A percentile compares a stretch with the other conserved stretches of the same genome.
phyloP scores from a whole-genome alignment of 768 basidiomycete genomes.

The Leccinum ochraceum region DNA sequence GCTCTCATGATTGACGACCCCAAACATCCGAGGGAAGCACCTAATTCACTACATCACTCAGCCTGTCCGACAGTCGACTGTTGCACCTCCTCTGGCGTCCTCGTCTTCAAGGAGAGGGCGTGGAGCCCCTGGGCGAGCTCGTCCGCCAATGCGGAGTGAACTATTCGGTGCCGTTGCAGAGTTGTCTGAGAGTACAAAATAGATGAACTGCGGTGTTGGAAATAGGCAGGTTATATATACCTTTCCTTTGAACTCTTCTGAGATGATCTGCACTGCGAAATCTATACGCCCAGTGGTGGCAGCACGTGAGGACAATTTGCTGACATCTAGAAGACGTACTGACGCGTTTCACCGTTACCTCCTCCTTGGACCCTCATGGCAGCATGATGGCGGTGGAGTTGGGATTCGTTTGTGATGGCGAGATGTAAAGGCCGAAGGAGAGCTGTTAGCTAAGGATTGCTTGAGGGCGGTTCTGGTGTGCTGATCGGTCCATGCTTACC shows the following conservation, averaged over 20 bases:
- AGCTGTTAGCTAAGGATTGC: slow-evolving; percentile 52
- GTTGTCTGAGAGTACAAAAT: slow-evolving; percentile 47
- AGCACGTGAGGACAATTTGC: slow-evolving; percentile 26
- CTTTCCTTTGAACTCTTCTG: slow-evolving; percentile 72
- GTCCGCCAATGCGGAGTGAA: slow-evolving; percentile 69
- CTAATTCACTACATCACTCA: slow-evolving; percentile 28
- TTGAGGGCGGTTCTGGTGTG: slow-evolving; percentile 24
- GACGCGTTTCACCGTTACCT: slow-evolving; percentile 80
- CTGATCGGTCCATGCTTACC: slow-evolving; percentile 38
- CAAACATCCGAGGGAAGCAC: slow-evolving; percentile 9
- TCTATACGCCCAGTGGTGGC: slow-evolving; percentile 44
- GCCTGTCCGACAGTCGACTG: slow-evolving; percentile 21
- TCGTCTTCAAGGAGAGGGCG: slow-evolving; percentile 74
- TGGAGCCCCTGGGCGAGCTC: slow-evolving; percentile 75
- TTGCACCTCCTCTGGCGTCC: slow-evolving; percentile 56
- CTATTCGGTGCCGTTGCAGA: slow-evolving; percentile 80
- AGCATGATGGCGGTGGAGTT: slow-evolving; percentile 82
- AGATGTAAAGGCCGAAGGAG: slow-evolving; percentile 64
- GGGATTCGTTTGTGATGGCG: slow-evolving; percentile 77
- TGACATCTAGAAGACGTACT: slow-evolving; percentile 34
- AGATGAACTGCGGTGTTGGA: slow-evolving; percentile 13
- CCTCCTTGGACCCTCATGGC: slow-evolving; percentile 74
- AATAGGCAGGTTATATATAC: slow-evolving; percentile 39
- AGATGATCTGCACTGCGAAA: slow-evolving; percentile 75
- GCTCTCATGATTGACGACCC: slow-evolving; percentile 33